Base-by-base conservation (phyloP, 1,284 basidiomycete genomes). In the Apiotrichum laibachii region DNA sequence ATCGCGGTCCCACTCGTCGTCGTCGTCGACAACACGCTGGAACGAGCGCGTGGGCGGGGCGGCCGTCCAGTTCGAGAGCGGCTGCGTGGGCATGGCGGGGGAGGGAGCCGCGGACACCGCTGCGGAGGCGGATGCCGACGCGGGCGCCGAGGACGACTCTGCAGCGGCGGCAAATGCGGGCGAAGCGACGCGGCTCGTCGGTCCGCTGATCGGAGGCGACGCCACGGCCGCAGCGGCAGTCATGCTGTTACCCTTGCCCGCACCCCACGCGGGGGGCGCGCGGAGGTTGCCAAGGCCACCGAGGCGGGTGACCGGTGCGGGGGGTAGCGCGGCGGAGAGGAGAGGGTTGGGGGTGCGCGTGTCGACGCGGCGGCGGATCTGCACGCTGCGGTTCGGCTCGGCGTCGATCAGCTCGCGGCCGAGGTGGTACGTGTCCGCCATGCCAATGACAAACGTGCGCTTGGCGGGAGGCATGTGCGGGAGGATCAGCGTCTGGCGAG, bases 321-420 rank as follows among this genome's bases (percentile, higher is more conserved):
- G 44, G 10, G 65, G 67, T 31, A 31, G 26, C 0, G 62, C 67
- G 10, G 64, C 69, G 1, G 88, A 90, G 6, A 94, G 81, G 4
- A 86, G 78, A 0, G 89, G 88, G 1, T 70, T 73, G 0, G 91
- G 90, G 2, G 90, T 79, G 21, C 89, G 85, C 0, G 90, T 88
- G 72, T 94, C 91, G 49, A 91, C 78, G 22, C 90, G 84, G 12
- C 89, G 83, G 47, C 90, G 80, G 53, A 94, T 84, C 72, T 90
- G 87, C 1, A 93, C 88, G 64, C 89, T 69, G 56, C 69, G 81
- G 70, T 89, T 82, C 0, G 91, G 91, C 67, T 92, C 91, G 67
- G 88, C 87, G 72, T 93, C 91, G 22, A 93, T 84, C 81, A 92
- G 85, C 68, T 88, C 85, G 0, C 86, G 85, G 63, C 88, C 88